These are phyloP conservation scores for Ramichloridium luteum DNA, from an alignment of 2,329 filamentous ascomycete genomes.

Conservation along the genomic window DNA sequence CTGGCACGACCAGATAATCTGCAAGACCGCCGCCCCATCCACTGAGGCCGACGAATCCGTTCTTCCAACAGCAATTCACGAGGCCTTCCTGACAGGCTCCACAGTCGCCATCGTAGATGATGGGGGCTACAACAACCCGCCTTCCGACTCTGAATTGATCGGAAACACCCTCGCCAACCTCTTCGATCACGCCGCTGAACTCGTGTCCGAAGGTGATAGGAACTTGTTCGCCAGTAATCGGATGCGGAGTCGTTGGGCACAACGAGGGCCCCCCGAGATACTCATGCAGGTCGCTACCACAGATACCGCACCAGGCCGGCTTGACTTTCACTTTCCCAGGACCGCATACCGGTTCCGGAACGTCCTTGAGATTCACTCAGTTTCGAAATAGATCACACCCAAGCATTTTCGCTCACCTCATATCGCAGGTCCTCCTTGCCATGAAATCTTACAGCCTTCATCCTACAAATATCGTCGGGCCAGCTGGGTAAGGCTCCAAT, in stretches of 20 bases:
- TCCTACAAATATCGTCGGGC: too few species aligned
- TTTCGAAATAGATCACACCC: not conserved
- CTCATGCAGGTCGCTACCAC: constrained; percentile 22
- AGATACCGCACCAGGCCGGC: constrained; percentile 26
- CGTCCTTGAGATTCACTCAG: constrained; percentile 9
- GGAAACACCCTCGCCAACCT: constrained; percentile 38
- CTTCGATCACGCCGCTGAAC: constrained; percentile 40
- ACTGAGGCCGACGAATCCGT: constrained; percentile 42
- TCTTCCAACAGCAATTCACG: constrained; percentile 43
- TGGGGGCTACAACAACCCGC: constrained; percentile 33
- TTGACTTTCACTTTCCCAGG: constrained; percentile 26
- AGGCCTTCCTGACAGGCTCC: constrained; percentile 39
- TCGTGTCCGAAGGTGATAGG: constrained; percentile 44
- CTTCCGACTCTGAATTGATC: constrained; percentile 36
- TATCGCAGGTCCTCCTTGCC: constrained; percentile 26
- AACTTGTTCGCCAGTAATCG: constrained; percentile 40
- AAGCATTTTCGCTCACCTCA: too few species aligned
- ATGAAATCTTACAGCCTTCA: constrained; percentile 29
- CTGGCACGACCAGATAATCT: constrained; percentile 41
- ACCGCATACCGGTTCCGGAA: constrained; percentile 23
- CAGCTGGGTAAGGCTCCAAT: too few species aligned
- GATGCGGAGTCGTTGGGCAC: constrained; percentile 41
- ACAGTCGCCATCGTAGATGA: constrained; percentile 43
- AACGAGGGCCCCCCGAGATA: constrained; percentile 25
- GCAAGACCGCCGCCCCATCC: constrained; percentile 42